Conservation (phyloP, 768 basidiomycete species). For the Kwoniella mangroviensis region DNA sequence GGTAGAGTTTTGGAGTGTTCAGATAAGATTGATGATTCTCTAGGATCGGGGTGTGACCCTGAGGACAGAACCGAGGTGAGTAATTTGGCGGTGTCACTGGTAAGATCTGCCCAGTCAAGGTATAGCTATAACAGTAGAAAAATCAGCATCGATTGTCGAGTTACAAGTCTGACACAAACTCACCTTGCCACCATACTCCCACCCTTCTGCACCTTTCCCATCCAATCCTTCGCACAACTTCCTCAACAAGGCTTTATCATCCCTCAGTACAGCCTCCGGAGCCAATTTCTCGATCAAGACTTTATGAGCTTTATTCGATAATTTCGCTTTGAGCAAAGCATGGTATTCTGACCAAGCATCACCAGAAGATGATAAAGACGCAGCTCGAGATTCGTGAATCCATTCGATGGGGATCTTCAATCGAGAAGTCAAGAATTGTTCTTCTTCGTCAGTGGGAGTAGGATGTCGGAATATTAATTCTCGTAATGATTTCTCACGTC, state of each 20-base stretch:
- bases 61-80: slow-evolving; percentile 18
- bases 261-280: slow-evolving; percentile 79
- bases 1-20: slow-evolving; percentile 31
- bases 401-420: slow-evolving; percentile 80
- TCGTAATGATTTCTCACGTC: slow-evolving; percentile 80
- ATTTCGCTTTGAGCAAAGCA: slow-evolving; percentile 71
- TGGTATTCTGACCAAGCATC: slow-evolving; percentile 76
- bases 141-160: neutral
- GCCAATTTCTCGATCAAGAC: slow-evolving; percentile 84
- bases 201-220: slow-evolving; percentile 68
- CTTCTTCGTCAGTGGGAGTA: slow-evolving; percentile 40
- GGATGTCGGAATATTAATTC: slow-evolving; percentile 71
- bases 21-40: slow-evolving; percentile 20
- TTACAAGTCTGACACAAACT: slow-evolving; percentile 5
- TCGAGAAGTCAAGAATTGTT: slow-evolving; percentile 64
- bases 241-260: slow-evolving; percentile 68
- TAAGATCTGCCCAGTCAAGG: slow-evolving; percentile 11
- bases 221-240: slow-evolving; percentile 73
- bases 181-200: slow-evolving; percentile 85
- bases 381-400: slow-evolving; percentile 86
- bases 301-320: slow-evolving; percentile 76
- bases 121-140: neutral
- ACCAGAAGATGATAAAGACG: slow-evolving; percentile 70
- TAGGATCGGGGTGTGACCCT: slow-evolving; percentile 19
- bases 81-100: slow-evolving; percentile 8